These are phyloP conservation scores for Cadophora gregata DNA, from an alignment of 2,329 filamentous ascomycete genomes.

Conservation along the genomic window DNA sequence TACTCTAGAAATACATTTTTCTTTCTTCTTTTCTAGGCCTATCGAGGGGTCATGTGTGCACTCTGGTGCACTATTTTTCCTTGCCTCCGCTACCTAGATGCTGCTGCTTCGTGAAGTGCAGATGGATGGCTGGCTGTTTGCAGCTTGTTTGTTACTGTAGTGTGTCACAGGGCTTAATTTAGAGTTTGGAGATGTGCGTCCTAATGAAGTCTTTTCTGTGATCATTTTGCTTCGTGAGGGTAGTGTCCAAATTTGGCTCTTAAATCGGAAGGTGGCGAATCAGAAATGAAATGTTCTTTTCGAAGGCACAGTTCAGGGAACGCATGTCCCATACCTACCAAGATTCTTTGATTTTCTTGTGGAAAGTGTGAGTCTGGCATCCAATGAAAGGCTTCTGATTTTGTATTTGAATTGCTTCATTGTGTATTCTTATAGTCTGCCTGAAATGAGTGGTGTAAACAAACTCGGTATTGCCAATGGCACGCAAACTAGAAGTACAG, in stretches of 20 bases:
- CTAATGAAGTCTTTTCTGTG: not conserved
- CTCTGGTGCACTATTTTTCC: too few relatives aligned
- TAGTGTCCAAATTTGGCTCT: not conserved
- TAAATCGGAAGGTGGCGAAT: not conserved
- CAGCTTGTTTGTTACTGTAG: too few relatives aligned
- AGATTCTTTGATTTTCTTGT: too few relatives aligned
- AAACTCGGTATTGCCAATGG: not conserved
- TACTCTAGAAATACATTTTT: too few relatives aligned
- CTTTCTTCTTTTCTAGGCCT: constrained; percentile 10
- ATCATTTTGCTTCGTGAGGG: not conserved
- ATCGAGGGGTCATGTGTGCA: constrained; percentile 12
- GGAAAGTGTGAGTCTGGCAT: not conserved
- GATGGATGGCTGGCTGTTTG: not conserved
- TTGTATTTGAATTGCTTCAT: constrained; percentile 4
- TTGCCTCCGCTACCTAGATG: not conserved
- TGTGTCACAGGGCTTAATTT: not conserved
- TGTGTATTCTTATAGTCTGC: constrained; percentile 1
- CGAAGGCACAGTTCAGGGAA: not conserved
- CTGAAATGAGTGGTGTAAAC: constrained; percentile 2
- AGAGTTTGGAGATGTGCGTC: not conserved
- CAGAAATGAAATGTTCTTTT: not conserved
- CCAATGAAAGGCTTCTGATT: not conserved
- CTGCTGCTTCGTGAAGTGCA: not conserved
- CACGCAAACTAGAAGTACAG: not conserved
- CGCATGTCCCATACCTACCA: not conserved